Evolutionary conservation across 768 basidiomycete genomes (phyloP).

Genomic region (Lactarius sanguifluus): DNA sequence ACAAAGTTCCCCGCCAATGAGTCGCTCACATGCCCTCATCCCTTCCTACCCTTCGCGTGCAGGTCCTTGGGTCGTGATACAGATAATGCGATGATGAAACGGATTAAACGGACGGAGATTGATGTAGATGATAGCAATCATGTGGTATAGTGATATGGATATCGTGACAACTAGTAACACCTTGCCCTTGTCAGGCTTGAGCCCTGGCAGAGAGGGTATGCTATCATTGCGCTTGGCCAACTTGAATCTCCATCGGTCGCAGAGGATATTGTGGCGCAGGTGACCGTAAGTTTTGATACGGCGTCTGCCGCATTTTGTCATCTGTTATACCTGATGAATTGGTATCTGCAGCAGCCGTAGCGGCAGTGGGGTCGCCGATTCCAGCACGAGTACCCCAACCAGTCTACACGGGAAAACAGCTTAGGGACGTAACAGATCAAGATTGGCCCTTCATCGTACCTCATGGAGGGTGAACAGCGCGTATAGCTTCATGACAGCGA

Average conservation of each 20-base stretch:
- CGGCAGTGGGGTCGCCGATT: constrained; percentile 79
- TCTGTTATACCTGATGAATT: constrained; percentile 32
- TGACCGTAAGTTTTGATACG: constrained; percentile 28
- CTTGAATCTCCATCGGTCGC: constrained; percentile 37
- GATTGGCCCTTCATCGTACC: constrained; percentile 41
- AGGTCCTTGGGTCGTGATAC: constrained; percentile 19
- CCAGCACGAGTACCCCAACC: constrained; percentile 96
- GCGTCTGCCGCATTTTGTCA: constrained; percentile 19
- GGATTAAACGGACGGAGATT: constrained; percentile 21
- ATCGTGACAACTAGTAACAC: constrained; percentile 21
- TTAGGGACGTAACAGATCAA: neutral
- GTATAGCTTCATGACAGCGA: constrained; percentile 93
- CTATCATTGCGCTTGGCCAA: constrained; percentile 33
- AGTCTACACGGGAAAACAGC: constrained; percentile 47
- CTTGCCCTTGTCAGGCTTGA: constrained; percentile 1
- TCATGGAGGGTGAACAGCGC: constrained; percentile 89
- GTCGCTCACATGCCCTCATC: neutral
- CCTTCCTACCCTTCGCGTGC: constrained; percentile 4
- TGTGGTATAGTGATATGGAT: constrained; percentile 25
- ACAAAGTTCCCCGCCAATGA: neutral
- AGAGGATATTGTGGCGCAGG: constrained; percentile 31
- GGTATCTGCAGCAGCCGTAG: constrained; percentile 64
- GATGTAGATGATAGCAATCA: constrained; percentile 28
- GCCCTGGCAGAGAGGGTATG: constrained; percentile 6
- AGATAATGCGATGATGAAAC: constrained; percentile 17